These are phyloP conservation scores for Sequoia sempervirens DNA, from an alignment of 75 land plant genomes.

Conservation along the genomic window DNA sequence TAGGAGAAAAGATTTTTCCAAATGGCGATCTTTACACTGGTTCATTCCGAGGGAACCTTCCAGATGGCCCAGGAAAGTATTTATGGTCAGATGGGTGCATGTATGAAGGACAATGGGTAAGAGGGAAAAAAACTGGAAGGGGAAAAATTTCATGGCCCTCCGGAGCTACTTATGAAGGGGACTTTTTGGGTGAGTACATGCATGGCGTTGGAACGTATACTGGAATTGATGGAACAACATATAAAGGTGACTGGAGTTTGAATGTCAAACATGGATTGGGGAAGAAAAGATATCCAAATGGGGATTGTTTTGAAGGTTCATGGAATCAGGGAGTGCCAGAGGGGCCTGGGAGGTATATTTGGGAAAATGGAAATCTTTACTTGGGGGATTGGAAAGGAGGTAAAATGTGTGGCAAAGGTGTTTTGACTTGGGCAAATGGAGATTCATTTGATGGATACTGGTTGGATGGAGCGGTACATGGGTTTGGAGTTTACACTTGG, in stretches of 20 bases:
- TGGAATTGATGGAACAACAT: slow-evolving; percentile 46
- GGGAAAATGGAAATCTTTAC: slow-evolving; percentile 83
- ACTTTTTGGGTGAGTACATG: slow-evolving; percentile 87
- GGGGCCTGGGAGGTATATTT: slow-evolving; percentile 81
- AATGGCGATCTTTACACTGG: slow-evolving; percentile 85
- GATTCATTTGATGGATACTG: slow-evolving; percentile 87
- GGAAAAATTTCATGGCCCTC: slow-evolving; percentile 84
- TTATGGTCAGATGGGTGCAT: slow-evolving; percentile 88
- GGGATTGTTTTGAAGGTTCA: slow-evolving; percentile 91
- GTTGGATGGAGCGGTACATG: slow-evolving; percentile 90
- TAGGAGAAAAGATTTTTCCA: slow-evolving; percentile 49
- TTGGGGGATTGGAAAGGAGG: slow-evolving; percentile 94
- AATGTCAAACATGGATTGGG: slow-evolving; percentile 91
- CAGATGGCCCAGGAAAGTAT: slow-evolving; percentile 88
- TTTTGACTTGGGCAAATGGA: slow-evolving; percentile 83
- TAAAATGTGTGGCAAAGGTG: slow-evolving; percentile 87
- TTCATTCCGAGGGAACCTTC: slow-evolving; percentile 54
- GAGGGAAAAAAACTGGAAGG: slow-evolving; percentile 80
- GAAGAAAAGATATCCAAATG: slow-evolving; percentile 70
- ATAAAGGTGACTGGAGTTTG: slow-evolving; percentile 80
- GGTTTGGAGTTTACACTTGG: slow-evolving; percentile 90
- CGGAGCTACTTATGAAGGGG: slow-evolving; percentile 88
- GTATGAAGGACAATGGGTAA: slow-evolving; percentile 93
- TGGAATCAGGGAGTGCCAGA: slow-evolving; percentile 88
- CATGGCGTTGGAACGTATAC: slow-evolving; percentile 77